These are phyloP conservation scores for Nakaseomyces nivariensis DNA, from an alignment of 1,139 yeast species.

Conservation along the genomic window DNA sequence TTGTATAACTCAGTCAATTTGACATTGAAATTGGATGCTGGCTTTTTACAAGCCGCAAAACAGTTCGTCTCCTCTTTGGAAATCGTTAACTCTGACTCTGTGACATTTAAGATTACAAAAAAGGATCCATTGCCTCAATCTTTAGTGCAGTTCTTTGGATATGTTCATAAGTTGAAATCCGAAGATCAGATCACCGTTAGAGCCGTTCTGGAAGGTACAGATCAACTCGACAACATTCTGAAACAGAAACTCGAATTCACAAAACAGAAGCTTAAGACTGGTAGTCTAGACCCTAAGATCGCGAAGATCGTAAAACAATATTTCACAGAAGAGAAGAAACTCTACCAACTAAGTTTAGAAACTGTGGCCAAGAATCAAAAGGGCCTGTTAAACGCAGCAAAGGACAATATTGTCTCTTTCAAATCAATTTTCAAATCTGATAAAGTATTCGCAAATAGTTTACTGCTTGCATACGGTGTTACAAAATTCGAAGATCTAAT, in stretches of 20 bases:
- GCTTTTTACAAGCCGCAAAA: conserved; percentile 7
- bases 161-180: conserved; percentile 19
- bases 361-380: conserved; percentile 44
- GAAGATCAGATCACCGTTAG: conserved; percentile 26
- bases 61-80: conserved; percentile 3
- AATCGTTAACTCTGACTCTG: conserved; percentile 14
- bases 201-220: conserved; percentile 30
- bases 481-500: conserved; percentile 43
- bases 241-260: conserved; percentile 35
- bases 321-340: conserved; percentile 37
- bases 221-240: conserved; percentile 43
- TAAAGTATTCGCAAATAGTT: conserved; percentile 42
- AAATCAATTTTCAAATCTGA: conserved; percentile 51
- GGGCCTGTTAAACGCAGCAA: conserved; percentile 30
- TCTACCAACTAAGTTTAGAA: conserved; percentile 40
- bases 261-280: conserved; percentile 14
- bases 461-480: conserved; percentile 49
- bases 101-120: conserved; percentile 17
- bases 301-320: conserved; percentile 33
- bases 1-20: conserved; percentile 53
- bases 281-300: conserved; percentile 9
- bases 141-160: conserved; percentile 27
- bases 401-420: conserved; percentile 40
- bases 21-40: conserved; percentile 40
- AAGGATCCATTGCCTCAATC: conserved; percentile 21